Evolutionary conservation across 2,329 filamentous ascomycete genomes (phyloP).

Genomic region (Fusarium veterinarium): DNA sequence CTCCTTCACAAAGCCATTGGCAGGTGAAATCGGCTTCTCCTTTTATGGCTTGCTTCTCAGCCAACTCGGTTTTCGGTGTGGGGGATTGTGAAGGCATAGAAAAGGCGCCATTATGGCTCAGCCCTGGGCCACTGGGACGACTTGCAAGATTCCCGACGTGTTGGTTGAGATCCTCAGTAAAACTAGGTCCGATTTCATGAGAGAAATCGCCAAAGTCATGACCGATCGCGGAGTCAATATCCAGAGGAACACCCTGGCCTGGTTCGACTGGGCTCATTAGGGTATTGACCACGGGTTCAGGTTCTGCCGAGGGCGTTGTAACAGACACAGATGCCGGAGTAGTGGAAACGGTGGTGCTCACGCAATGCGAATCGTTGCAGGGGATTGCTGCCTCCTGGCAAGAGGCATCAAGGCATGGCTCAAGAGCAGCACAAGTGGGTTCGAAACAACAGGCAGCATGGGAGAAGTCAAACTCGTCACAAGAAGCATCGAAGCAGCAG

Average conservation of each 20-base stretch:
- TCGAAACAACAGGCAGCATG: conserved; percentile 45
- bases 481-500: conserved; percentile 53
- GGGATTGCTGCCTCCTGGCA: conserved; percentile 46
- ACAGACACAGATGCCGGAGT: conserved; percentile 45
- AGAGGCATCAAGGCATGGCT: conserved; percentile 53
- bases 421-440: conserved; percentile 48
- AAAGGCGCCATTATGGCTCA: conserved; percentile 10
- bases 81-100: conserved; percentile 1
- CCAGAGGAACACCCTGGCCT: conserved; percentile 15
- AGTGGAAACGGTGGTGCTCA: conserved; percentile 42
- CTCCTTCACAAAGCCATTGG: conserved; percentile 46
- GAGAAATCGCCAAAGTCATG: conserved; percentile 17
- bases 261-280: conserved; percentile 31
- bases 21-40: conserved; percentile 47
- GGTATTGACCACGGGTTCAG: conserved; percentile 37
- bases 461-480: conserved; percentile 42
- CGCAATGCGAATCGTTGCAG: conserved; percentile 53
- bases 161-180: conserved; percentile 16
- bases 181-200: conserved; percentile 17
- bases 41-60: conserved; percentile 28
- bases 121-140: neutral
- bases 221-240: conserved; percentile 20
- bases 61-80: conserved; percentile 25
- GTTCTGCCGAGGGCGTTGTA: conserved; percentile 46
- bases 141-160: conserved; percentile 13